Evolutionary conservation across 78 protist species (phyloP), one percentile per base, ranked within the genome.

Genomic region (Dictyostelium brefeldianum): DNA sequence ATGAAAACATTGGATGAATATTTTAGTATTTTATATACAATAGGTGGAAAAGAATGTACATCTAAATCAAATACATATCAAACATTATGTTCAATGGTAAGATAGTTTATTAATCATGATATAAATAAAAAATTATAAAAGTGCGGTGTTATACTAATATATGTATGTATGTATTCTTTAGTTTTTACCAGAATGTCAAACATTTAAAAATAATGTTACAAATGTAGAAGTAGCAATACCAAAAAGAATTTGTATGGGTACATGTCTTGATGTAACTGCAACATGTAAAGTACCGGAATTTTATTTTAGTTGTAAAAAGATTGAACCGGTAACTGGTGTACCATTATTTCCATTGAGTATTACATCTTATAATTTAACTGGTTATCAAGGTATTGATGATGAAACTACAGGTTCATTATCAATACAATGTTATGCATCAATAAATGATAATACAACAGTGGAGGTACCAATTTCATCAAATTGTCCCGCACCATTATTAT

Each of bases 81-180:
- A 31, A 47, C 73, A 12, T 17, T 82, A 46, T 82, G 90, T 50
- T n/a, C 90, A 48, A 53, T 82, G 78, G 90, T 67, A 59, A 59
- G 43, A 36, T n/a, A n/a, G n/a, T n/a, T n/a, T n/a, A n/a, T n/a
- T n/a, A n/a, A n/a, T n/a, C n/a, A n/a, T n/a, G n/a, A n/a, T n/a
- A n/a, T n/a, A n/a, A n/a, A n/a, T n/a, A n/a, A n/a, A n/a, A n/a
- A n/a, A n/a, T n/a, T n/a, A n/a, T n/a, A n/a, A n/a, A n/a, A n/a
- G n/a, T n/a, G n/a, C n/a, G n/a, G n/a, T n/a, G n/a, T n/a, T n/a
- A n/a, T n/a, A n/a, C n/a, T n/a, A n/a, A n/a, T n/a, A n/a, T n/a
- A n/a, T n/a, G n/a, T n/a, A n/a, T n/a, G n/a, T n/a, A n/a, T n/a
- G n/a, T n/a, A n/a, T n/a, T n/a, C n/a, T n/a, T 51, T 51, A 65